These are phyloP conservation scores for Cystobasidium onofrii DNA, from an alignment of 768 basidiomycete genomes.

Conservation along the genomic window DNA sequence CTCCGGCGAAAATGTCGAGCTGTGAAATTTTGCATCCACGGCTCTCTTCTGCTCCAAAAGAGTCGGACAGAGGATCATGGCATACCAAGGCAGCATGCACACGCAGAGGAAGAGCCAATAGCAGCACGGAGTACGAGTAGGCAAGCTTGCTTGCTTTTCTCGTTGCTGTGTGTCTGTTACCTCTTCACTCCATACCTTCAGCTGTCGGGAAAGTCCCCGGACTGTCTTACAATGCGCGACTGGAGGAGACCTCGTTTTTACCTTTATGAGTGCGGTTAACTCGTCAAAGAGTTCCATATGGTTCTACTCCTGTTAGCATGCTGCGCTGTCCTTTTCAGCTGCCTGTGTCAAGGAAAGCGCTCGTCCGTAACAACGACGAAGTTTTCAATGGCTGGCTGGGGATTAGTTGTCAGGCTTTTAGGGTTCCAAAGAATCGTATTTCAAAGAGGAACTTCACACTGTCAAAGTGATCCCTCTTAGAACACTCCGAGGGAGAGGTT, in stretches of 20 bases:
- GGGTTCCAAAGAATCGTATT: neutral
- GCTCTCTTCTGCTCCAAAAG: neutral
- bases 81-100: conserved; percentile 21
- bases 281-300: neutral
- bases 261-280: neutral
- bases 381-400: neutral
- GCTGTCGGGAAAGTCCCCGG: conserved; percentile 29
- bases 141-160: neutral
- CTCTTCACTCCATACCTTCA: conserved; percentile 22
- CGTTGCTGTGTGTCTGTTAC: neutral
- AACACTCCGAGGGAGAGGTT: neutral
- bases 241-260: conserved; percentile 4
- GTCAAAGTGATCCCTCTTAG: neutral
- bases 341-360: conserved; percentile 22
- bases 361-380: conserved; percentile 8
- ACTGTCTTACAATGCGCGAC: conserved; percentile 1
- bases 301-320: neutral
- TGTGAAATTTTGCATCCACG: neutral
- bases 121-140: neutral
- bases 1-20: too few relatives aligned
- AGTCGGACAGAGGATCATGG: conserved; percentile 27
- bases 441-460: neutral
- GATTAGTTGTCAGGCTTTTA: too few relatives aligned
- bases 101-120: neutral
- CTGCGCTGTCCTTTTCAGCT: neutral